Base-by-base conservation (phyloP, 2,329 filamentous ascomycete species). In the Xylaria multiplex region DNA sequence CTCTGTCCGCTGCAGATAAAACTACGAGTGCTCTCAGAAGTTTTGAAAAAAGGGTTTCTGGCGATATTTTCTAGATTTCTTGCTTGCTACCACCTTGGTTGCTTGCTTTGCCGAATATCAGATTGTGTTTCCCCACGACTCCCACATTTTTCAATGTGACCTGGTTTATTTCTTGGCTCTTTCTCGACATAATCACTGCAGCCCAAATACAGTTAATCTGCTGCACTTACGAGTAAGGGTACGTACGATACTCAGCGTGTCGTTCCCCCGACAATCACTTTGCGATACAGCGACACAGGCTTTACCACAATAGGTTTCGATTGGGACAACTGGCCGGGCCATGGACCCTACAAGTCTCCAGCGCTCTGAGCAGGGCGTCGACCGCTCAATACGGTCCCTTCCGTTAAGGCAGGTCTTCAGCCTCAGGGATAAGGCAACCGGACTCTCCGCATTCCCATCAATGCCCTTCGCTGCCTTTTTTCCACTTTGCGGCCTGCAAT, bases 361-460 rank as follows among this genome's bases (percentile, higher is more conserved):
- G 19, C 3, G 14, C 40, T 32, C 14, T 59, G 32, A 35, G 19
- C 24, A 56, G 55, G 54, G 53, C 30, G 48, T 27, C 8, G 8
- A 37, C 35, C 42, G 30, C 16, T 35, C 54, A 16, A 45, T 19
- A 32, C 13, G 19, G 56, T 50, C 66, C 63, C 50, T 63, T 68
- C 27, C 42, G 5, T 24, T 55, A 13, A 11, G n/a, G 19, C 19
- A 37, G 19, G 19, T 27, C n/a, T 9, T 30, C 19, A 8, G 14
- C 13, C 8, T 16, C 13, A 42, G 7, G 19, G n/a, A 57, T 40
- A 37, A 66, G 59, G 66, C 66, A 63, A 66, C 63, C 54, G 60
- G n/a, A 42, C 46, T 43, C 6, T n/a, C 37, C 45, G 4, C 49
- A 54, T 49, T 35, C 49, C 22, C 6, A n/a, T 6, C 43, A 35